These are phyloP conservation scores for Olyra latifolia DNA, from an alignment of 176 grass and related monocot species.

Conservation along the genomic window DNA sequence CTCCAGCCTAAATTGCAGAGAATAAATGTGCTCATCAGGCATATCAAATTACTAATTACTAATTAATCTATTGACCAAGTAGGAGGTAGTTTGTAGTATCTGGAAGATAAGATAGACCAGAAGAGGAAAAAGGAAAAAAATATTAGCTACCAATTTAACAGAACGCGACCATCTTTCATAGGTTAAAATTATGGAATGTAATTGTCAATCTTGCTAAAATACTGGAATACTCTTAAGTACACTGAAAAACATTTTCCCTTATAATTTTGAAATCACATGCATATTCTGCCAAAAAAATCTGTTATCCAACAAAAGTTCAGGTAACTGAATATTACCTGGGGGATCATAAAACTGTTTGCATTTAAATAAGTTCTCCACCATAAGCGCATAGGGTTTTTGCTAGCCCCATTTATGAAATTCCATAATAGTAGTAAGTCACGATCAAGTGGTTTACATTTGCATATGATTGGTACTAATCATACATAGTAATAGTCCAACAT, in stretches of 20 bases:
- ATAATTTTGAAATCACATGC: slow-evolving; percentile 4
- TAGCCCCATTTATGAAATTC: background rate
- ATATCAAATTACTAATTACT: slow-evolving; percentile 10
- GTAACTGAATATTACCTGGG: too few species aligned
- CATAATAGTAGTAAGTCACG: background rate
- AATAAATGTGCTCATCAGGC: slow-evolving; percentile 13
- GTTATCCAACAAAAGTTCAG: background rate
- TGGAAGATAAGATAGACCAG: background rate
- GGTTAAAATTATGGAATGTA: too few species aligned
- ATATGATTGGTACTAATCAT: background rate
- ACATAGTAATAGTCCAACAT: background rate
- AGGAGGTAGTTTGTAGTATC: background rate
- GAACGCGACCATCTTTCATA: too few species aligned
- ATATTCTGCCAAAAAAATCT: background rate
- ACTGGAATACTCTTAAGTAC: background rate
- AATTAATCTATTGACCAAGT: slow-evolving; percentile 9
- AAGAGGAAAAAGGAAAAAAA: background rate
- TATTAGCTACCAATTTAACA: too few species aligned
- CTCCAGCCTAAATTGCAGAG: slow-evolving; percentile 66
- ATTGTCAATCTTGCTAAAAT: background rate
- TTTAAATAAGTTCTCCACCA: background rate
- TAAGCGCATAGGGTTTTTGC: background rate
- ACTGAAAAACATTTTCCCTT: background rate
- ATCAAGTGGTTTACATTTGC: background rate
- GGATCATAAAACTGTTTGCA: background rate